Evolutionary conservation across 2,329 filamentous ascomycete species (phyloP).

Genomic region (Lachnellula arida): DNA sequence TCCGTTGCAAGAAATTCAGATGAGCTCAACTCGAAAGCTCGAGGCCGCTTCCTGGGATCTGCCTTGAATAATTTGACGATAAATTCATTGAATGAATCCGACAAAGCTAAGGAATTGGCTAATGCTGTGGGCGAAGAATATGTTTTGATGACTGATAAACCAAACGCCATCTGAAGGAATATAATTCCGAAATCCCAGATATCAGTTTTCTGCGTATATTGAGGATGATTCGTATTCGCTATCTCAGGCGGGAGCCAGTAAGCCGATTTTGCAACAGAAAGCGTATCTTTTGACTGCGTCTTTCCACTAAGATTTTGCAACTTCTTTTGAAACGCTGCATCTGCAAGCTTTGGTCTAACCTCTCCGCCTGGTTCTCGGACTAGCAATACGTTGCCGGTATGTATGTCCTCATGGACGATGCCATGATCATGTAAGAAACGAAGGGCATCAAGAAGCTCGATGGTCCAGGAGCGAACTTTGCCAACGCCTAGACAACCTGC

Average conservation of each 20-base stretch:
- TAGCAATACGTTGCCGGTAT: slow-evolving; percentile 73
- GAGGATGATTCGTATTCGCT: slow-evolving; percentile 53
- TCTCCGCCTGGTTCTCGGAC: slow-evolving; percentile 65
- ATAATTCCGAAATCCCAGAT: slow-evolving; percentile 93
- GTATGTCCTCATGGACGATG: slow-evolving; percentile 77
- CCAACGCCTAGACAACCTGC: slow-evolving; percentile 68
- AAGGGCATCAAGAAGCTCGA: slow-evolving; percentile 83
- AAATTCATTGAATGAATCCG: slow-evolving; percentile 72
- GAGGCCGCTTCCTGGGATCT: slow-evolving; percentile 77
- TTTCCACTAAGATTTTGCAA: slow-evolving; percentile 57
- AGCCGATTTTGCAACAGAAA: slow-evolving; percentile 63
- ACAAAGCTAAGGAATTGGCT: slow-evolving; percentile 66
- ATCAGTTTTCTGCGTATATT: slow-evolving; percentile 75
- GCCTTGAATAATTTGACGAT: slow-evolving; percentile 79
- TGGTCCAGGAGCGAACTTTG: slow-evolving; percentile 83
- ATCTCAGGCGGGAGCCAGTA: slow-evolving; percentile 84
- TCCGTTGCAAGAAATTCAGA: slow-evolving; percentile 64
- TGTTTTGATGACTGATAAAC: slow-evolving; percentile 67
- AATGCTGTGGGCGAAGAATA: slow-evolving; percentile 76
- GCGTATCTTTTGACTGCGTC: slow-evolving; percentile 47
- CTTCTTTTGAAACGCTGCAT: slow-evolving; percentile 66
- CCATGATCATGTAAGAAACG: slow-evolving; percentile 83
- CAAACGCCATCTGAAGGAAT: slow-evolving; percentile 91
- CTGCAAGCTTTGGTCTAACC: slow-evolving; percentile 68
- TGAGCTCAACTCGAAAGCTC: slow-evolving; percentile 68